Conservation (phyloP, 495 filamentous ascomycete genomes). For the Massariosphaeria phaeospora region DNA sequence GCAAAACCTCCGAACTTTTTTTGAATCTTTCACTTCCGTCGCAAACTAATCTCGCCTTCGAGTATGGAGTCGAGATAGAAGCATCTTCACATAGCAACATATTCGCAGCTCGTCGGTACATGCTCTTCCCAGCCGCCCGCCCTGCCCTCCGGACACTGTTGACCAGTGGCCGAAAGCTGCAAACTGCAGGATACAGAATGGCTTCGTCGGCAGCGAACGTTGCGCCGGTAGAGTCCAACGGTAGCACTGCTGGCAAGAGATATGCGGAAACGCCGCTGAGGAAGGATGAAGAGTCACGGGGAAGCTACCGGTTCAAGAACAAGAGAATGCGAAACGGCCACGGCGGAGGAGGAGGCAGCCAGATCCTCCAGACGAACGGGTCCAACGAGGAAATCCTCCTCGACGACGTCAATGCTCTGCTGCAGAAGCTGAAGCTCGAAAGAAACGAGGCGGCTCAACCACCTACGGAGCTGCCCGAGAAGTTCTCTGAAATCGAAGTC, state of each 20-base stretch:
- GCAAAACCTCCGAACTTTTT: neutral
- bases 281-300: slow-evolving; percentile 30
- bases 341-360: slow-evolving; percentile 25
- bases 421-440: slow-evolving; percentile 49
- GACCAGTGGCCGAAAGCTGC: slow-evolving; percentile 5
- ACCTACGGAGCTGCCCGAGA: slow-evolving; percentile 53
- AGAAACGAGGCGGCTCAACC: slow-evolving; percentile 2
- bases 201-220: slow-evolving; percentile 25
- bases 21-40: too few relatives aligned
- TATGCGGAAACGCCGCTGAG: slow-evolving; percentile 28
- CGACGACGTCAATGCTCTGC: slow-evolving; percentile 60
- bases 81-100: too few relatives aligned
- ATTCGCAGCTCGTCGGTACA: neutral
- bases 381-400: slow-evolving; percentile 70
- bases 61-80: too few relatives aligned
- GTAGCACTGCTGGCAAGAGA: slow-evolving; percentile 38
- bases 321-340: slow-evolving; percentile 52
- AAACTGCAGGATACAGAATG: slow-evolving; percentile 14
- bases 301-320: slow-evolving; percentile 43
- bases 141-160: slow-evolving; percentile 17
- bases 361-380: slow-evolving; percentile 49
- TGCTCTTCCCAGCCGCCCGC: slow-evolving; percentile 7
- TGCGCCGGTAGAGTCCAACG: slow-evolving; percentile 17
- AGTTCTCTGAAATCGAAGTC: slow-evolving; percentile 72
- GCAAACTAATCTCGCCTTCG: too few relatives aligned